These are phyloP conservation scores for Chaetomium olivaceum DNA, from an alignment of 2,329 filamentous ascomycete species.

Conservation along the genomic window DNA sequence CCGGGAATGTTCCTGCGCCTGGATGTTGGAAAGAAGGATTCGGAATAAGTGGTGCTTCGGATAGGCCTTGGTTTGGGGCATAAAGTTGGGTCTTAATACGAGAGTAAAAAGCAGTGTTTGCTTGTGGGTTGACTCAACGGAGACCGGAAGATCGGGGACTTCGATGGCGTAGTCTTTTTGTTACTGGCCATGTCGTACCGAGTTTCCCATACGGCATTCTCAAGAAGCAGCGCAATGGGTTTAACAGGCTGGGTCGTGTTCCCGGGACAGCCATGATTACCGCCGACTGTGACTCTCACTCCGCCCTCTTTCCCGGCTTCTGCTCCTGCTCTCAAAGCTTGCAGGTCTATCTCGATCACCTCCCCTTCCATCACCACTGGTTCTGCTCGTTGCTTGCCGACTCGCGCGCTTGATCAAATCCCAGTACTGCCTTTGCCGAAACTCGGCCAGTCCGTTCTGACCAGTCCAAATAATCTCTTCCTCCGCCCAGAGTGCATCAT, in stretches of 20 bases:
- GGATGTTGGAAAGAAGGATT: slow-evolving; percentile 4
- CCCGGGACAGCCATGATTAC: not conserved
- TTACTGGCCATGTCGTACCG: too few relatives aligned
- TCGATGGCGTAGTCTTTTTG: not conserved
- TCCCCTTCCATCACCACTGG: slow-evolving; percentile 7
- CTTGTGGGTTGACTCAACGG: too few relatives aligned
- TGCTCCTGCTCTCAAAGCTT: not conserved
- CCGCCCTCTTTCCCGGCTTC: not conserved
- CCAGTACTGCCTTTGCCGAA: slow-evolving; percentile 28
- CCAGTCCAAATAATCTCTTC: slow-evolving; percentile 30
- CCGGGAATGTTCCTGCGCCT: slow-evolving; percentile 19
- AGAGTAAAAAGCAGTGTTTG: not conserved
- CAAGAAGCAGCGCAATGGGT: not conserved
- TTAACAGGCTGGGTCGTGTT: not conserved
- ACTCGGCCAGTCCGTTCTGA: slow-evolving; percentile 21
- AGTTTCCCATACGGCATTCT: not conserved
- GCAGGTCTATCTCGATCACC: not conserved
- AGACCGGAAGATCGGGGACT: too few relatives aligned
- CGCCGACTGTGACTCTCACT: not conserved
- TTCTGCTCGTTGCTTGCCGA: not conserved
- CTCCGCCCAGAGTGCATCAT: slow-evolving; percentile 28
- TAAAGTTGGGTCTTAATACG: not conserved
- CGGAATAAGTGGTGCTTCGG: not conserved
- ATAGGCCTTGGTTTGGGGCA: not conserved
- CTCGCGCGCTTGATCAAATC: slow-evolving; percentile 22